phyloP scores from a whole-genome alignment of 257 asterid species.

The Gynochthodes officinalis region DNA sequence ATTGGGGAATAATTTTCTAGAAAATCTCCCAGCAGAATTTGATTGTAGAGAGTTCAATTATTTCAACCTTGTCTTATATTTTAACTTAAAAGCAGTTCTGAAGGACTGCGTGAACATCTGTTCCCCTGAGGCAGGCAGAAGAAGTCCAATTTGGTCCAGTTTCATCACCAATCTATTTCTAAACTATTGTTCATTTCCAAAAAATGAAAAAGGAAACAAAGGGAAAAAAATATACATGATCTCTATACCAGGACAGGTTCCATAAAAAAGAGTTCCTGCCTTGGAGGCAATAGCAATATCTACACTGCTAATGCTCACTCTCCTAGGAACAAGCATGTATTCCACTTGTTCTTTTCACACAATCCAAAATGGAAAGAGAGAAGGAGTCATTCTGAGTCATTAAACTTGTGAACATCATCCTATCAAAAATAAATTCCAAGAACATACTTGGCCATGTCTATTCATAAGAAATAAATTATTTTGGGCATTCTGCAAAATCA shows the following conservation, averaged over 20 bases:
- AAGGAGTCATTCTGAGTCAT: not conserved
- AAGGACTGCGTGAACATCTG: not conserved
- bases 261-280: not conserved
- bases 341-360: not conserved
- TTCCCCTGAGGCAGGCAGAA: not conserved
- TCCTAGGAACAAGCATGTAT: not conserved
- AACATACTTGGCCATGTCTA: too few species aligned
- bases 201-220: not conserved
- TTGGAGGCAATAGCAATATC: too few species aligned
- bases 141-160: constrained; percentile 1
- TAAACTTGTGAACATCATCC: not conserved
- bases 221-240: not conserved
- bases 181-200: too few species aligned
- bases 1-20: not conserved
- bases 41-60: not conserved
- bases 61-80: not conserved
- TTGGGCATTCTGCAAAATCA: not conserved
- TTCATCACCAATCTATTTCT: not conserved
- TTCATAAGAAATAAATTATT: not conserved
- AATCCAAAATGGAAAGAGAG: not conserved
- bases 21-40: not conserved
- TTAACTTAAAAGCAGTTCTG: not conserved
- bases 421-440: too few species aligned
- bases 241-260: not conserved
- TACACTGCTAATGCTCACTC: not conserved